Base-by-base conservation (phyloP, 352 stramenopile genomes). In the Phytophthora sp. region DNA sequence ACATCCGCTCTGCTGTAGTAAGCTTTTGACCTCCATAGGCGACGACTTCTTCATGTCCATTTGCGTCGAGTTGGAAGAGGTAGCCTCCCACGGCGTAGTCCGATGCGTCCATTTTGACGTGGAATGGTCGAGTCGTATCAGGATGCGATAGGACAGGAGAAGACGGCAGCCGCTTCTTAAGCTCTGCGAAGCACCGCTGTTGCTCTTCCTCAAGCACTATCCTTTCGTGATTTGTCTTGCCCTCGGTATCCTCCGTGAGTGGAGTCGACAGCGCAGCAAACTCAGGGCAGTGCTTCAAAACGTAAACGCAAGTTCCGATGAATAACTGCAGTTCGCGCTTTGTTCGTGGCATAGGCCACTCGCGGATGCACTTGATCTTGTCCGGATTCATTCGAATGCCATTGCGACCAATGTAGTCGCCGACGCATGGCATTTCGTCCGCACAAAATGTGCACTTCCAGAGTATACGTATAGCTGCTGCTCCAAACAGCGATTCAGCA, bases 1-100 rank as follows among this genome's bases (percentile, higher is more conserved):
- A 72, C 4, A 63, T 57, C 2, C 23, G 21, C 38, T 66, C 56
- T 0, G 57, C 30, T 18, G 7, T 47, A 1, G 13, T 45, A 13
- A 71, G 23, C 33, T 71, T 71, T 0, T 56, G 39, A 16, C 63
- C 51, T 7, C 46, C 63, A 39, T 55, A 71, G 2, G 49, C 39
- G n/a, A 71, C 62, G 16, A 56, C 23, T 4, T 0, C 5, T 30
- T 44, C 29, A 3, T 30, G n/a, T 8, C 16, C 27, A 12, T 30
- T n/a, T 0, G 20, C 30, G 5, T 44, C 47, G 8, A 27, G 18
- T 6, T 56, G 49, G 7, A 45, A 56, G 2, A 33, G 13, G 13
- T 56, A 56, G 7, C 49, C 49, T 9, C 49, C 49, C 0, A 56
- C 20, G 1, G 49, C 49, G 29, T 33, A 33, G 29, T n/a, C n/a